Evolutionary conservation across 2,329 filamentous ascomycete genomes (phyloP), one percentile per base, ranked within the genome.

Genomic region (Camptophora hylomeconis): DNA sequence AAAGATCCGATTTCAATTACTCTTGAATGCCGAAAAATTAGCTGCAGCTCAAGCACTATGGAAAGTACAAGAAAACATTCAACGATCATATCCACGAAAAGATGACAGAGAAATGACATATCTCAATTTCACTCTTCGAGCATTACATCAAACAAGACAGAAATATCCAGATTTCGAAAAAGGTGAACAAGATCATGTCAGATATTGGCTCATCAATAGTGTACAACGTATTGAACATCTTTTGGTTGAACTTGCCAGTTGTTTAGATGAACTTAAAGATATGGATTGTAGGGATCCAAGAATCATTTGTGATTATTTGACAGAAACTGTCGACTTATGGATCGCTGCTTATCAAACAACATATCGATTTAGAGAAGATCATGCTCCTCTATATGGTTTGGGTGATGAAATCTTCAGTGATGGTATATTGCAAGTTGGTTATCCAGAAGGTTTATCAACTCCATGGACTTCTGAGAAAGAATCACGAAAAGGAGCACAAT

Each of bases 21-120:
- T 98, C n/a, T 80, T 75, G 64, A 75, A 87, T 46, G 87, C 87
- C 0, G 89, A 98, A 52, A 93, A 86, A 54, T 69, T 95, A 57
- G 73, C 78, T 23, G 80, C 84, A 19, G 82, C 83, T 11, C 67
- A 70, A 36, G 65, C 73, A 24, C 65, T 95, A 20, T 95, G 87
- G 84, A 75, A 74, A 37, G 65, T 72, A 30, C 83, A 92, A 46
- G 80, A 93, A 47, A 60, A 63, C 5, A 76, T 77, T 28, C 64
- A 75, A 5, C 63, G 69, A 28, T 63, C 62, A 28, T 69, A 71
- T 7, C 60, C 69, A 7, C 12, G 18, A 3, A 38, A 45, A 9
- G 61, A 64, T 11, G 68, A 69, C 20, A 64, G 72, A 22, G 74
- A 77, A 45, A 73, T 73, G 47, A 78, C 75, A 3, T 63, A 92